Conservation (phyloP, 2,329 filamentous ascomycete species). For the Elsinoe ampelina region DNA sequence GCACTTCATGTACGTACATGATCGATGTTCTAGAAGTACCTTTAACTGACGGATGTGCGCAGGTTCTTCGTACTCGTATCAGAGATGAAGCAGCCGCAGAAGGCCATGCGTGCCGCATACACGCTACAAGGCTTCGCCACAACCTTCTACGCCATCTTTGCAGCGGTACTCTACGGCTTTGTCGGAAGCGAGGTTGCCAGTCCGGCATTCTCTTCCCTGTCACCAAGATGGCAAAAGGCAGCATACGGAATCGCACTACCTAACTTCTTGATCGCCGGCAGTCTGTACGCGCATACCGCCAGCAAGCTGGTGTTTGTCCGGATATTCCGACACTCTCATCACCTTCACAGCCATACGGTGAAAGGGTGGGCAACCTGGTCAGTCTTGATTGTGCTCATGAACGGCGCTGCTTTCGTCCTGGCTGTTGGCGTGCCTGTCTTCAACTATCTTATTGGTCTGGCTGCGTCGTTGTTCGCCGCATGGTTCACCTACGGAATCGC, state of each 20-base stretch:
- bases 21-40: neutral
- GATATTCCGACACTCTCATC: conserved; percentile 37
- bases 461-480: conserved; percentile 42
- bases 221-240: conserved; percentile 40
- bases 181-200: conserved; percentile 38
- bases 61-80: conserved; percentile 45
- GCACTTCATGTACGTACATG: conserved; percentile 36
- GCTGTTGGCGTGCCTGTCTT: conserved; percentile 46
- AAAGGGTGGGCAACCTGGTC: conserved; percentile 42
- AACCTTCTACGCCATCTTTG: conserved; percentile 43
- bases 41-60: neutral
- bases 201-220: conserved; percentile 41
- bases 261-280: conserved; percentile 43
- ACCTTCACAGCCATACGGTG: conserved; percentile 41
- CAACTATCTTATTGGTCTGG: conserved; percentile 45
- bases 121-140: conserved; percentile 43
- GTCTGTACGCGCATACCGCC: conserved; percentile 43
- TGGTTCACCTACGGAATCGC: conserved; percentile 45
- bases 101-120: conserved; percentile 45
- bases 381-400: conserved; percentile 38
- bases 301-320: conserved; percentile 45
- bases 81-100: conserved; percentile 43
- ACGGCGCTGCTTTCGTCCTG: conserved; percentile 36
- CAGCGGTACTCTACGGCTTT: conserved; percentile 43
- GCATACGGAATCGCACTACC: conserved; percentile 44